Percentiles rank a stretch among this genome's conserved stretches.
Evolutionary conservation across 2,329 filamentous ascomycete species (phyloP).

Genomic region (Xylaria sp.): DNA sequence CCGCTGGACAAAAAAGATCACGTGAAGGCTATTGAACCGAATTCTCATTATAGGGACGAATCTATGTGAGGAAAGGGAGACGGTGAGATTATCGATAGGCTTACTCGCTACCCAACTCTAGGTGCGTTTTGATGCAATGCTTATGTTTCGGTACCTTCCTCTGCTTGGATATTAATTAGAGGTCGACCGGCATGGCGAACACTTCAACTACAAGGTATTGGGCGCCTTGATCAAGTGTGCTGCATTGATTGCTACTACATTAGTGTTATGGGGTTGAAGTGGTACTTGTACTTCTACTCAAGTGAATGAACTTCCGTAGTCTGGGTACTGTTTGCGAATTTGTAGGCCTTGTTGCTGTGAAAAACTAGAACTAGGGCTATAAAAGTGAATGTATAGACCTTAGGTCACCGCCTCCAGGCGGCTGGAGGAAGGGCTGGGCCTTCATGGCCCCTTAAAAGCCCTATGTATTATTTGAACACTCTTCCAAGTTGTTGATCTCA

Average conservation of each 20-base stretch:
- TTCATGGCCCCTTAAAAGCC: no score
- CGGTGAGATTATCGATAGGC: not conserved
- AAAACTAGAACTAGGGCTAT: no score
- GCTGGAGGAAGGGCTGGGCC: no score
- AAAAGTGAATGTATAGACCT: no score
- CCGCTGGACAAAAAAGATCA: not conserved
- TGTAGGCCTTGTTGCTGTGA: not conserved
- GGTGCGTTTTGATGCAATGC: not conserved
- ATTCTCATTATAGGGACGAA: not conserved
- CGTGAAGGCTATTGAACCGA: not conserved
- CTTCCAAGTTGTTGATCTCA: no score
- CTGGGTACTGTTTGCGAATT: no score
- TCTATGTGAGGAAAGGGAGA: not conserved
- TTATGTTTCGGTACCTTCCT: not conserved
- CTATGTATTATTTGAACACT: no score
- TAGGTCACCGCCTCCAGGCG: no score
- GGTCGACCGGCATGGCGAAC: not conserved
- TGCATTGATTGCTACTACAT: not conserved
- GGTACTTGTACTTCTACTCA: not conserved
- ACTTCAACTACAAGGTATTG: not conserved
- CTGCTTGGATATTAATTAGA: not conserved
- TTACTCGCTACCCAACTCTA: not conserved
- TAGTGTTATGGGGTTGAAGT: not conserved
- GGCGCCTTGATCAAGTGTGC: not conserved
- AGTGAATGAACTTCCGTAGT: not conserved